A percentile compares a stretch with the other conserved stretches of the same genome.
phyloP scores from a whole-genome alignment of 352 stramenopile species.

The Phytophthora pisi region DNA sequence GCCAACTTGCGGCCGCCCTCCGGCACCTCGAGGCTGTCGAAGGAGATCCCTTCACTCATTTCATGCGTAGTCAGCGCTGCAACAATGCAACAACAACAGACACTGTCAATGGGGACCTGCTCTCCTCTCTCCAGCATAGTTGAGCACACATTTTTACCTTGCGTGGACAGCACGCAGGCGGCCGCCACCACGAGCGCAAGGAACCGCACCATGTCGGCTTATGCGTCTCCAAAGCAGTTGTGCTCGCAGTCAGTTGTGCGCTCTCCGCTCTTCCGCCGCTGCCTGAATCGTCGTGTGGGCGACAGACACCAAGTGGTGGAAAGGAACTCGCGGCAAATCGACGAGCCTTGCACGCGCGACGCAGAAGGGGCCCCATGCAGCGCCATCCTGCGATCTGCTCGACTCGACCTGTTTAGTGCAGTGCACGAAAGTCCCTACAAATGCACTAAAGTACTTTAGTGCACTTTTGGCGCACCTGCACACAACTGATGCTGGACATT shows the following conservation, averaged over 20 bases:
- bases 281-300: constrained; percentile 11
- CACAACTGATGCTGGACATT: no score
- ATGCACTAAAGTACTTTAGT: no score
- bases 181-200: constrained; percentile 19
- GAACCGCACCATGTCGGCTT: constrained; percentile 23
- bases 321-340: constrained; percentile 35
- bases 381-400: constrained; percentile 21
- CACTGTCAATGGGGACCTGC: constrained; percentile 1
- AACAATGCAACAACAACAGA: constrained; percentile 5
- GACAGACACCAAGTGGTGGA: constrained; percentile 23
- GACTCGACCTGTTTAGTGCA: no score
- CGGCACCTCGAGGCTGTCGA: constrained; percentile 16
- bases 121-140: not conserved
- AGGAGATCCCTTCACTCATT: constrained; percentile 14
- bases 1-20: constrained; percentile 22
- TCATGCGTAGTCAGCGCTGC: constrained; percentile 12
- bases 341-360: constrained; percentile 12
- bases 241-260: not conserved
- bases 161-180: constrained; percentile 22
- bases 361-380: constrained; percentile 22
- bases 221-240: constrained; percentile 20
- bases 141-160: constrained; percentile 19
- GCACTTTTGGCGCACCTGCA: no score
- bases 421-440: no score
- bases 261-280: constrained; percentile 10